phyloP scores from a whole-genome alignment of 768 basidiomycete genomes.

The Chalciporus sphaerocephalus region DNA sequence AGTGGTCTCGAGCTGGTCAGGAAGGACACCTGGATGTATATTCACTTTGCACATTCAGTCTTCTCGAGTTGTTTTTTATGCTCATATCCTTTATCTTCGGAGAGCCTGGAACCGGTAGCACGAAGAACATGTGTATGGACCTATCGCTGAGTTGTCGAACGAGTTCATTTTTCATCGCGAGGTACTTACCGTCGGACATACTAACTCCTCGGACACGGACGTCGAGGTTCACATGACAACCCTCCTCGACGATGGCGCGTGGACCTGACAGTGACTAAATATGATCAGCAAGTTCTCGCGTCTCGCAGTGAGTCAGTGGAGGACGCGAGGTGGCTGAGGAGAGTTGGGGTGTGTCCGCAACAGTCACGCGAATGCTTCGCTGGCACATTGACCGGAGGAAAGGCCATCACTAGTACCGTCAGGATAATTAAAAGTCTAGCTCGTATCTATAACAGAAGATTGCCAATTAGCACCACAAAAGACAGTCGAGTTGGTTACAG shows the following conservation, averaged over 20 bases:
- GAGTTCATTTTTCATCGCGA: too few relatives aligned
- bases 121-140: constrained; percentile 10
- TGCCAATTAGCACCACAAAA: not conserved
- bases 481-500: not conserved
- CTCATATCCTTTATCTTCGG: constrained; percentile 11
- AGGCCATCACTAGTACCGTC: not conserved
- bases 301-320: too few relatives aligned
- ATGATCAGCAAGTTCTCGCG: too few relatives aligned
- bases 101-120: not conserved
- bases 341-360: too few relatives aligned
- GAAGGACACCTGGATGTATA: too few relatives aligned
- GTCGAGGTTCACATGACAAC: not conserved
- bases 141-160: not conserved
- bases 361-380: constrained; percentile 1
- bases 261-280: not conserved
- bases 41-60: too few relatives aligned
- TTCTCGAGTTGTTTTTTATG: constrained; percentile 3
- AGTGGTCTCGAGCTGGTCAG: too few relatives aligned
- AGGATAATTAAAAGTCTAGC: not conserved
- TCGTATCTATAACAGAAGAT: not conserved
- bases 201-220: constrained; percentile 16
- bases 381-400: not conserved
- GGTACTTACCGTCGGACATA: not conserved
- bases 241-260: not conserved
- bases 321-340: too few relatives aligned